Percentiles rank a stretch among this genome's conserved stretches.
phyloP scores from a whole-genome alignment of 352 stramenopile genomes.

The Phytophthora europaea region DNA sequence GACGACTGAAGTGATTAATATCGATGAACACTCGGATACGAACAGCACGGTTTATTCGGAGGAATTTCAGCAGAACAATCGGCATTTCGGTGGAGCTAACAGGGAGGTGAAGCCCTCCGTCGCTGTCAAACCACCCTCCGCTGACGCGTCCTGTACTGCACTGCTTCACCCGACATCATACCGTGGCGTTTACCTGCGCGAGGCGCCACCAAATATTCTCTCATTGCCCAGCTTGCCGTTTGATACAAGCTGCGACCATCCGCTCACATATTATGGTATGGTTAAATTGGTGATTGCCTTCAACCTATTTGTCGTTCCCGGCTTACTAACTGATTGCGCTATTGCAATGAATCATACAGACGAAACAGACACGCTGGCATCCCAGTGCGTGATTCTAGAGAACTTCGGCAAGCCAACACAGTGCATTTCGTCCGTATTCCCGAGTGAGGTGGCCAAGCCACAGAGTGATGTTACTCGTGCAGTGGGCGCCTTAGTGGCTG shows the following conservation, averaged over 20 bases:
- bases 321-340: slow-evolving; percentile 18
- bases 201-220: slow-evolving; percentile 36
- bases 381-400: slow-evolving; percentile 40
- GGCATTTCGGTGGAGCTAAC: not conserved
- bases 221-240: slow-evolving; percentile 19
- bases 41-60: slow-evolving; percentile 10
- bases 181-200: slow-evolving; percentile 33
- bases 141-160: not conserved
- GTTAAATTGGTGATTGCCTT: slow-evolving; percentile 5
- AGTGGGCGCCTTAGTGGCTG: slow-evolving; percentile 37
- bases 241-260: slow-evolving; percentile 26
- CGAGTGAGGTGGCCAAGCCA: slow-evolving; percentile 18
- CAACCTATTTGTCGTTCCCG: not conserved
- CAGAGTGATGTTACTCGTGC: slow-evolving; percentile 41
- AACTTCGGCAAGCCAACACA: slow-evolving; percentile 49
- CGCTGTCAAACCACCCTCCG: not conserved
- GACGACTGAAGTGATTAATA: slow-evolving; percentile 22
- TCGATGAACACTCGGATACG: slow-evolving; percentile 25
- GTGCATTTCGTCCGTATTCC: slow-evolving; percentile 44
- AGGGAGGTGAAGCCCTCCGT: slow-evolving; percentile 1
- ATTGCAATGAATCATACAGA: slow-evolving; percentile 28
- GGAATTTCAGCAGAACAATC: slow-evolving; percentile 4
- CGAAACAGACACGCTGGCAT: slow-evolving; percentile 34
- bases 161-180: slow-evolving; percentile 46
- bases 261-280: slow-evolving; percentile 50